Percentiles rank a stretch among this genome's conserved stretches.
Conservation (phyloP, 73 alveolate species). For the Loxodes magnus region DNA sequence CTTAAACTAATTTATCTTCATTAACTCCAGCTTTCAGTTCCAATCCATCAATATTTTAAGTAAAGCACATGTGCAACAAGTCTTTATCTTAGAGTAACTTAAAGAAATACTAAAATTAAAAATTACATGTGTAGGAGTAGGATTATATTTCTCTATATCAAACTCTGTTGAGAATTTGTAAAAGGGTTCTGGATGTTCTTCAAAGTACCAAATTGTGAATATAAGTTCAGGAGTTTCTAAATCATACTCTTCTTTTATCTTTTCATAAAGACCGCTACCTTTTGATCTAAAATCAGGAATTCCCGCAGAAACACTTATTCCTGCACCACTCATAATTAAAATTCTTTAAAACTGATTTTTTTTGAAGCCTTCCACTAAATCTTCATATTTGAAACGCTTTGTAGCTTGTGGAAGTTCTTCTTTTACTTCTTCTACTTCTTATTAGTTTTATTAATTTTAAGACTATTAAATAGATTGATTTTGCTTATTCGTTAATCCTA, state of each 20-base stretch:
- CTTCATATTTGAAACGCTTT: too few relatives aligned
- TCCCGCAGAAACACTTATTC: slow-evolving; percentile 86
- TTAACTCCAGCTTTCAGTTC: slow-evolving; percentile 55
- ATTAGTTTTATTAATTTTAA: too few relatives aligned
- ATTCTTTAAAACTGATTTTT: slow-evolving; percentile 32
- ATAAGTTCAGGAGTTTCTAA: slow-evolving; percentile 46
- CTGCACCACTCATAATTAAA: slow-evolving; percentile 84
- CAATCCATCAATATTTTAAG: slow-evolving; percentile 75
- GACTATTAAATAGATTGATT: too few relatives aligned
- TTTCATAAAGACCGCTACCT: slow-evolving; percentile 58
- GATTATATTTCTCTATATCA: not conserved
- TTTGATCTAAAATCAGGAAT: slow-evolving; percentile 91
- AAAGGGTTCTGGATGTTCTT: slow-evolving; percentile 49
- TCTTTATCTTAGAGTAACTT: slow-evolving; percentile 16
- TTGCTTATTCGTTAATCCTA: not conserved
- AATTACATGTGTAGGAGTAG: slow-evolving; percentile 38
- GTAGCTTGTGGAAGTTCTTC: too few relatives aligned
- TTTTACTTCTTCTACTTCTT: too few relatives aligned
- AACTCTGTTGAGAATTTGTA: slow-evolving; percentile 13
- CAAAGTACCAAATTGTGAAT: slow-evolving; percentile 48
- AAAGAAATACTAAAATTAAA: too few relatives aligned
- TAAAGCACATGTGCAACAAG: slow-evolving; percentile 28
- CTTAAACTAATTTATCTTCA: slow-evolving; percentile 36
- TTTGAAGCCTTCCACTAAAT: slow-evolving; percentile 2
- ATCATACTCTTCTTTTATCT: slow-evolving; percentile 15